These are phyloP conservation scores for Colletotrichum trifolii DNA, from an alignment of 2,329 filamentous ascomycete genomes.

Conservation along the genomic window DNA sequence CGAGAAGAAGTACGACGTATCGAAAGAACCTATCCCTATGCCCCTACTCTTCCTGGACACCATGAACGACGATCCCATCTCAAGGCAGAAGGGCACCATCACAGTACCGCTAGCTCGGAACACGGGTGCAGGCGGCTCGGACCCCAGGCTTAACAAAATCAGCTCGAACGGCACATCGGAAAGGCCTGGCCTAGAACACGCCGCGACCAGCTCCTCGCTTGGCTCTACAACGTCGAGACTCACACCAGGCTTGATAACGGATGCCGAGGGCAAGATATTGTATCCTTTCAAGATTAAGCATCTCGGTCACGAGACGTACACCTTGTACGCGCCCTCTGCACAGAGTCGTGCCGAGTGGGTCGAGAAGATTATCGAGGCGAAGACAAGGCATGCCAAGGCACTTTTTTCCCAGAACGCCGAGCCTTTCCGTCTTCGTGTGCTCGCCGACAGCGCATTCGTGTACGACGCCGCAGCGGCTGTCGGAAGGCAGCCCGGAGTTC, in stretches of 20 bases:
- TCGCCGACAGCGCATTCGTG: constrained; percentile 91
- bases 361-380: constrained; percentile 91
- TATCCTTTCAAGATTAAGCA: constrained; percentile 98
- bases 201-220: constrained; percentile 74
- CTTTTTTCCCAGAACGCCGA: constrained; percentile 94
- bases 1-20: constrained; percentile 93
- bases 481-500: constrained; percentile 72
- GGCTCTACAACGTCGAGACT: constrained; percentile 59
- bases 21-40: constrained; percentile 96
- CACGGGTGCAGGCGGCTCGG: constrained; percentile 69
- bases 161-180: constrained; percentile 58
- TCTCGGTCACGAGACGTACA: constrained; percentile 92
- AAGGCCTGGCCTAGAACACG: constrained; percentile 73
- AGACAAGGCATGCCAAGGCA: constrained; percentile 90
- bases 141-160: constrained; percentile 68
- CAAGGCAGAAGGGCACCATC: constrained; percentile 79
- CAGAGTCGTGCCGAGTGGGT: constrained; percentile 89
- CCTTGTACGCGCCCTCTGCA: constrained; percentile 83
- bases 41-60: constrained; percentile 93
- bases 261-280: constrained; percentile 83
- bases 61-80: constrained; percentile 88
- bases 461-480: constrained; percentile 74
- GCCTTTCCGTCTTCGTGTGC: constrained; percentile 89
- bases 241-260: constrained; percentile 61
- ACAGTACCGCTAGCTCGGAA: constrained; percentile 70